Evolutionary conservation across 2,329 filamentous ascomycete genomes (phyloP).

Genomic region (Fusarium sp.): DNA sequence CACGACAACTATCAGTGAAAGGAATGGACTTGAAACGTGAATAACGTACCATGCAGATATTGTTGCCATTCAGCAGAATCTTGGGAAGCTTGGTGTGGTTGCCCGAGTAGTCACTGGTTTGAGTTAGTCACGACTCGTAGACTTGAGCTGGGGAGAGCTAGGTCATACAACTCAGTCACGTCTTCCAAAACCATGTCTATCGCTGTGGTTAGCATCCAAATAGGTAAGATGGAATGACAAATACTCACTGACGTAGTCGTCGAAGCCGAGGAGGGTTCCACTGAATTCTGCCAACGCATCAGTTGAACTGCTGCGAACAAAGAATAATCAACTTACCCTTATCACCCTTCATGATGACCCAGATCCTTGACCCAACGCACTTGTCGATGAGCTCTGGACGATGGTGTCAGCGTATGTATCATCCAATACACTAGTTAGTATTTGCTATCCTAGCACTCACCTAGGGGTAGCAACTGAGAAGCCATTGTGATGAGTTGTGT

Average conservation of each 20-base stretch:
- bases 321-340: constrained; percentile 70
- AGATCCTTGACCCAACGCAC: constrained; percentile 96
- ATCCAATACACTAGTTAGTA: constrained; percentile 1
- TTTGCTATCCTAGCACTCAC: constrained; percentile 53
- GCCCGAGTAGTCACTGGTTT: constrained; percentile 85
- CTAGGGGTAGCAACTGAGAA: constrained; percentile 77
- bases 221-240: not conserved
- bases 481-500: constrained; percentile 61
- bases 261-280: constrained; percentile 92
- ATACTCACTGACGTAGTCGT: constrained; percentile 98
- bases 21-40: not conserved
- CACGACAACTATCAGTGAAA: constrained; percentile 16
- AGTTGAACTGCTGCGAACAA: constrained; percentile 13
- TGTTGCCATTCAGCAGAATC: constrained; percentile 96
- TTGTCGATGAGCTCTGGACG: constrained; percentile 93
- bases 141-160: not conserved
- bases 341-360: constrained; percentile 99
- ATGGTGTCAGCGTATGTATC: constrained; percentile 31
- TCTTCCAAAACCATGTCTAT: constrained; percentile 98
- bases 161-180: constrained; percentile 89
- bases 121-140: constrained; percentile 34
- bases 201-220: constrained; percentile 37
- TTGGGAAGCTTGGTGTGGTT: constrained; percentile 89
- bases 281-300: constrained; percentile 77
- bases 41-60: constrained; percentile 92